Base-by-base conservation (phyloP, 441 rosid species). In the Melastoma candidum region DNA sequence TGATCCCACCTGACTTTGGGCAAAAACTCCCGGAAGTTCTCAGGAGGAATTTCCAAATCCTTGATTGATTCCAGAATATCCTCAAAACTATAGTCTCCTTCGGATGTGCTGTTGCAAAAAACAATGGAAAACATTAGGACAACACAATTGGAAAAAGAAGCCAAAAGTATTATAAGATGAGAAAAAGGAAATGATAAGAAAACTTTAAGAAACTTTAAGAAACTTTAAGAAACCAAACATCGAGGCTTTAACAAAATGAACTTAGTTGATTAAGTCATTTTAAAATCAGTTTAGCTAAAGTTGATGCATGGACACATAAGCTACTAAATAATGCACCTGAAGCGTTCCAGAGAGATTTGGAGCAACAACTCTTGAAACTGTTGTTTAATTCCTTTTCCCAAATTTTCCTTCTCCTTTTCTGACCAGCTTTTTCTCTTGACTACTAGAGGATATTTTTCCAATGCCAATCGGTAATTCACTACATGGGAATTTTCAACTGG, bases 1-100 rank as follows among this genome's bases (percentile, higher is more conserved):
- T 77, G 83, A 64, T 83, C 78, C 99, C 99, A 93, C 24, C 81
- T 72, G 65, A 86, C 84, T 58, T 81, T 75, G 2, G 96, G 97
- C 75, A 89, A 83, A 68, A 84, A 80, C 68, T 79, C 84, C 71
- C 82, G 73, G 25, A 79, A 71, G 70, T 64, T 70, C 58, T 82
- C 84, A n/a, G 90, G 85, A 11, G 90, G 76, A 62, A 93, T 79
- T 65, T 86, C 95, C 65, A 83, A 72, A 68, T 81, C 80, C 71
- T 70, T 65, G n/a, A 89, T 77, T 0, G 85, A 71, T 51, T 76
- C 64, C 49, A 75, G 63, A 55, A 86, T 66, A 55, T 59, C 53
- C 57, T 86, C 84, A 66, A 77, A 63, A 67, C 72, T 57, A 61
- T 54, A 26, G 63, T 73, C 69, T 54, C 59, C 70, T 67, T 82